These are phyloP conservation scores for Paecilomyces variotii DNA, from an alignment of 2,329 filamentous ascomycete genomes.

Conservation along the genomic window DNA sequence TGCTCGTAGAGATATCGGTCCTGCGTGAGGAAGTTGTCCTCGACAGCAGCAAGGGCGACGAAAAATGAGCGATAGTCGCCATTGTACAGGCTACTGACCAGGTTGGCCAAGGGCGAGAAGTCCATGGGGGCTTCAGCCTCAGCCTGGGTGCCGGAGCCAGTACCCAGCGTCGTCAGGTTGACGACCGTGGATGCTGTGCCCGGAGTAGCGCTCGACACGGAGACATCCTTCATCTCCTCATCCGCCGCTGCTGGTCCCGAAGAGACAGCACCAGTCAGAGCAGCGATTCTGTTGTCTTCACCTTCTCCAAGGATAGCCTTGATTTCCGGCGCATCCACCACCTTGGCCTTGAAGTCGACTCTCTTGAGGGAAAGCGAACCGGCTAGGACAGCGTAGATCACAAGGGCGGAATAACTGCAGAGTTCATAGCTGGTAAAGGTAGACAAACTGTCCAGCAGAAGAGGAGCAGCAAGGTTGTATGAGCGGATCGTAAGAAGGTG, in stretches of 20 bases:
- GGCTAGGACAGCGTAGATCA: conserved; percentile 91
- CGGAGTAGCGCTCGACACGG: conserved; percentile 45
- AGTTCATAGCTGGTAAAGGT: conserved; percentile 99
- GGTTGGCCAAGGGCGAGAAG: conserved; percentile 76
- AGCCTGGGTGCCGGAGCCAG: conserved; percentile 55
- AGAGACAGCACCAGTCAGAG: conserved; percentile 70
- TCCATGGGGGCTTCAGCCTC: conserved; percentile 78
- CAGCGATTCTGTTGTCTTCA: conserved; percentile 71
- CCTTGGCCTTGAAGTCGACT: conserved; percentile 98
- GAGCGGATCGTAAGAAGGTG: conserved; percentile 88
- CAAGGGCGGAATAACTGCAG: conserved; percentile 90
- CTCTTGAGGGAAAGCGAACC: conserved; percentile 92
- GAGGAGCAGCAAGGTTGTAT: conserved; percentile 79
- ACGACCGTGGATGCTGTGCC: conserved; percentile 60
- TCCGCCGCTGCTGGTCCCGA: conserved; percentile 71
- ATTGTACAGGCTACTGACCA: conserved; percentile 86
- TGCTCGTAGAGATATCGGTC: conserved; percentile 96
- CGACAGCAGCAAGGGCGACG: conserved; percentile 75
- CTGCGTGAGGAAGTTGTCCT: conserved; percentile 87
- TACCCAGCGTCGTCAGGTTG: conserved; percentile 78
- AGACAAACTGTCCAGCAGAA: conserved; percentile 91
- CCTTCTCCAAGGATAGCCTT: conserved; percentile 89
- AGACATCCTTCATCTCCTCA: conserved; percentile 63
- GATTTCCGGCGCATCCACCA: conserved; percentile 96
- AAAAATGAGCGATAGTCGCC: conserved; percentile 96